Conservation (phyloP, 345 rosid genomes). For the Sisymbrium altissimum region DNA sequence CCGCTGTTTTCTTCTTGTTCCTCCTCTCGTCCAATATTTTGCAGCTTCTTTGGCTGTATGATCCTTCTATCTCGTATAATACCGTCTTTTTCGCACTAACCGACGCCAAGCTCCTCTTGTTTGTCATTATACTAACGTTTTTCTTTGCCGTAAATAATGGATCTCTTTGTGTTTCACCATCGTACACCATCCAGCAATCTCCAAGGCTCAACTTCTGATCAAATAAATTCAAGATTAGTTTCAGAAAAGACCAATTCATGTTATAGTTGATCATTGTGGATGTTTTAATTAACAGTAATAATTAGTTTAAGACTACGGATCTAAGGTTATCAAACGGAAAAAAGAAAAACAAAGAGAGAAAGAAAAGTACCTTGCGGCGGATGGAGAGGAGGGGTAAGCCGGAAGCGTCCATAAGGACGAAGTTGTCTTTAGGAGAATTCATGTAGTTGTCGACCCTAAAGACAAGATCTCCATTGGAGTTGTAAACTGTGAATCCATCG, state of each 20-base stretch:
- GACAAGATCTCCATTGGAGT: slow-evolving; percentile 64
- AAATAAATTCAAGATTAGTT: neutral
- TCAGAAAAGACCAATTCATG: too few species aligned
- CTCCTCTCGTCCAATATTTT: slow-evolving; percentile 53
- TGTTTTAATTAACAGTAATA: neutral
- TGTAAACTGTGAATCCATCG: slow-evolving; percentile 88
- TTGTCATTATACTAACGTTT: slow-evolving; percentile 42
- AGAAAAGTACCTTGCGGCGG: slow-evolving; percentile 73
- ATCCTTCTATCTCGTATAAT: slow-evolving; percentile 74
- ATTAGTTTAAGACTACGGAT: neutral
- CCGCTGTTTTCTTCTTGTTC: slow-evolving; percentile 43
- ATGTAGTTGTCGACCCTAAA: slow-evolving; percentile 89
- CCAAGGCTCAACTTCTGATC: slow-evolving; percentile 64
- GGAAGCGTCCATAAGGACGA: slow-evolving; percentile 86
- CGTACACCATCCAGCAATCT: slow-evolving; percentile 80
- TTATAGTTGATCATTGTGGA: neutral
- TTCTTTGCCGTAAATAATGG: slow-evolving; percentile 58
- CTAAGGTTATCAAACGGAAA: neutral
- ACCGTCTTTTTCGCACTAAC: slow-evolving; percentile 32
- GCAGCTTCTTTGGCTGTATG: slow-evolving; percentile 64
- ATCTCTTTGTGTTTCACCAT: slow-evolving; percentile 61
- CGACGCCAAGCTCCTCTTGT: slow-evolving; percentile 53
- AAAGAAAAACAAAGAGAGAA: neutral
- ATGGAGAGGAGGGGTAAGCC: slow-evolving; percentile 89
- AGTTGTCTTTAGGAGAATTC: slow-evolving; percentile 47